A percentile compares a stretch with the other conserved stretches of the same genome.
Evolutionary conservation across 1,284 basidiomycete genomes (phyloP).

Genomic region (Termitomyces sp.): DNA sequence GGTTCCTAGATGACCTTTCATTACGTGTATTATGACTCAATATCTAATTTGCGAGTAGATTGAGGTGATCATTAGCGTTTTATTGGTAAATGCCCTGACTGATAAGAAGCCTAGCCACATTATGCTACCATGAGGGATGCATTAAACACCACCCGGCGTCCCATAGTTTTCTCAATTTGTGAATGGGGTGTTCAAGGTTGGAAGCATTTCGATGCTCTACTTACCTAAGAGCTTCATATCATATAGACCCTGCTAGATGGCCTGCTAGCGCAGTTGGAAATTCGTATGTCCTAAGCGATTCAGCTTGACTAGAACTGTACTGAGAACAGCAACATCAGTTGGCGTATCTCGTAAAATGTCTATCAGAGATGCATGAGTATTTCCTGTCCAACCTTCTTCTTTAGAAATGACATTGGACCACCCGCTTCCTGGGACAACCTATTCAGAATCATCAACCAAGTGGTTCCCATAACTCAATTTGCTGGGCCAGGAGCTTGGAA

Average conservation of each 20-base stretch:
- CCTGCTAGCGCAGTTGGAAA: constrained; percentile 39
- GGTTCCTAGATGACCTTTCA: constrained; percentile 19
- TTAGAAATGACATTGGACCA: constrained; percentile 44
- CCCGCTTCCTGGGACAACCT: constrained; percentile 42
- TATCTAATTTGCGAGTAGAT: constrained; percentile 17
- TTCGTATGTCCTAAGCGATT: constrained; percentile 22
- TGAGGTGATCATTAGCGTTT: constrained; percentile 22
- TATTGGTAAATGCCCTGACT: not conserved
- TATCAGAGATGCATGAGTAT: not conserved
- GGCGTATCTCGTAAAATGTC: constrained; percentile 39
- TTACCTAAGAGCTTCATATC: not conserved
- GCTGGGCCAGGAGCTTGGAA: constrained; percentile 41
- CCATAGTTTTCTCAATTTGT: constrained; percentile 49
- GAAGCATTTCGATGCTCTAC: not conserved
- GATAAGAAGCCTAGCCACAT: constrained; percentile 29
- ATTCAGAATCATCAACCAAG: constrained; percentile 44
- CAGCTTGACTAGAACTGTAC: not conserved
- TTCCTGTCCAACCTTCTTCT: not conserved
- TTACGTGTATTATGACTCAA: not conserved
- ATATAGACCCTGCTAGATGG: constrained; percentile 42
- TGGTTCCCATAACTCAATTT: constrained; percentile 43
- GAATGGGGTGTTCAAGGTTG: constrained; percentile 46
- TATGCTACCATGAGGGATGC: constrained; percentile 48
- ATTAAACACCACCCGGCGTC: constrained; percentile 38
- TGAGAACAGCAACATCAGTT: constrained; percentile 21